Conservation (phyloP, 2,329 filamentous ascomycete genomes). For the Tolypocladium ovalisporum region DNA sequence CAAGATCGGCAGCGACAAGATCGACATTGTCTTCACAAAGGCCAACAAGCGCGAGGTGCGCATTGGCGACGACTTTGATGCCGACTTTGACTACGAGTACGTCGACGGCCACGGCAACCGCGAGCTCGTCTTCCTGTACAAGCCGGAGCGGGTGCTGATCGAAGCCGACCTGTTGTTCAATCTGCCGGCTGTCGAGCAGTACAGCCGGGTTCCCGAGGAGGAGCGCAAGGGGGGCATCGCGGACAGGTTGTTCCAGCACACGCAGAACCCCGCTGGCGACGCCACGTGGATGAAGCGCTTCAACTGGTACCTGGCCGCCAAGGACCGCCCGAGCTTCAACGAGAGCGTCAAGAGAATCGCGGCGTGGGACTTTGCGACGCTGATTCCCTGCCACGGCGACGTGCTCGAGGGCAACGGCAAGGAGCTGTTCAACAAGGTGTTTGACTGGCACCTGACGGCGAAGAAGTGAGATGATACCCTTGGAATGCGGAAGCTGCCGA, state of each 20-base stretch:
- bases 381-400: conserved; percentile 92
- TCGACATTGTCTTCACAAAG: conserved; percentile 57
- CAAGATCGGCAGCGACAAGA: conserved; percentile 40
- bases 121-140: conserved; percentile 81
- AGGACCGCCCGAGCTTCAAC: conserved; percentile 58
- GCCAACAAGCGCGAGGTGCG: conserved; percentile 38
- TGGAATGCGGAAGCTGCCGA: not conserved
- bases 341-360: conserved; percentile 59
- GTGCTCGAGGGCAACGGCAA: conserved; percentile 67
- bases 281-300: conserved; percentile 72
- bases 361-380: conserved; percentile 71
- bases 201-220: conserved; percentile 49
- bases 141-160: conserved; percentile 68
- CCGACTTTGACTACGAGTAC: conserved; percentile 79
- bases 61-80: conserved; percentile 70
- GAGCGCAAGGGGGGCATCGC: conserved; percentile 22
- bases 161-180: conserved; percentile 91
- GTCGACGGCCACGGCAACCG: conserved; percentile 71
- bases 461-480: conserved; percentile 10
- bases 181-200: conserved; percentile 79
- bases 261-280: conserved; percentile 53
- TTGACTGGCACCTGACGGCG: conserved; percentile 67
- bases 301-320: conserved; percentile 63
- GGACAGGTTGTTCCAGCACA: conserved; percentile 31
- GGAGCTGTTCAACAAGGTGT: conserved; percentile 63